These are phyloP conservation scores for Talaromyces sp. DNA, from an alignment of 2,329 filamentous ascomycete species.

Conservation along the genomic window DNA sequence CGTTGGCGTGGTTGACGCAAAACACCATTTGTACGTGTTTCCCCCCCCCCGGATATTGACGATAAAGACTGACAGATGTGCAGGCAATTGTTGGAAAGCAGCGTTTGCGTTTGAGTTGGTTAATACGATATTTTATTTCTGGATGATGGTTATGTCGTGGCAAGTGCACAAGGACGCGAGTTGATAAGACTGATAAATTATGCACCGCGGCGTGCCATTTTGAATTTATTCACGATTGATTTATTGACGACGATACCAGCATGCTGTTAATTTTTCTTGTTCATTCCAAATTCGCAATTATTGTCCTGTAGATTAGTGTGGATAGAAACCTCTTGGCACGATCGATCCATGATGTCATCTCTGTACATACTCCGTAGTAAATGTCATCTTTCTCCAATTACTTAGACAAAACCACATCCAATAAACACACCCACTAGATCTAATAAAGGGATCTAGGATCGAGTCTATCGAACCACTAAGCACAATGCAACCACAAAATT, in stretches of 20 bases:
- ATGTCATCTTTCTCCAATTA: too few species aligned
- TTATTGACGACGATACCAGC: background rate
- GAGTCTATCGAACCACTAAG: too few species aligned
- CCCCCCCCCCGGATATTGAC: too few species aligned
- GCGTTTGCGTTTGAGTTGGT: slow-evolving; percentile 60
- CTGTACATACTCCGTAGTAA: too few species aligned
- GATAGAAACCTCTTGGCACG: background rate
- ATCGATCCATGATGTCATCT: background rate
- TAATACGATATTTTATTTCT: slow-evolving; percentile 57
- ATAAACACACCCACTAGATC: background rate
- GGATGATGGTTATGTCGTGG: slow-evolving; percentile 60
- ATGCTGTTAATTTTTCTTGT: too few species aligned
- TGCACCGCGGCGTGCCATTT: too few species aligned
- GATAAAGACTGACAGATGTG: too few species aligned
- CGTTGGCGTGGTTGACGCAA: slow-evolving; percentile 58
- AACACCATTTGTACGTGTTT: slow-evolving; percentile 56
- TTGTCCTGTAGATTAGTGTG: background rate
- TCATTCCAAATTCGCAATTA: too few species aligned
- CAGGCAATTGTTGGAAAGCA: slow-evolving; percentile 58
- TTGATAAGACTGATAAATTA: too few species aligned
- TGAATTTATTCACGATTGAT: background rate
- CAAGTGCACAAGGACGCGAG: slow-evolving; percentile 42
- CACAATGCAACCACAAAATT: background rate
- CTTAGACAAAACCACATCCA: background rate
- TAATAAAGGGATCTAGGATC: too few species aligned